A percentile compares a stretch with the other conserved stretches of the same genome.
Conservation (phyloP, 306 rosid genomes). For the Cicer cuneatum region DNA sequence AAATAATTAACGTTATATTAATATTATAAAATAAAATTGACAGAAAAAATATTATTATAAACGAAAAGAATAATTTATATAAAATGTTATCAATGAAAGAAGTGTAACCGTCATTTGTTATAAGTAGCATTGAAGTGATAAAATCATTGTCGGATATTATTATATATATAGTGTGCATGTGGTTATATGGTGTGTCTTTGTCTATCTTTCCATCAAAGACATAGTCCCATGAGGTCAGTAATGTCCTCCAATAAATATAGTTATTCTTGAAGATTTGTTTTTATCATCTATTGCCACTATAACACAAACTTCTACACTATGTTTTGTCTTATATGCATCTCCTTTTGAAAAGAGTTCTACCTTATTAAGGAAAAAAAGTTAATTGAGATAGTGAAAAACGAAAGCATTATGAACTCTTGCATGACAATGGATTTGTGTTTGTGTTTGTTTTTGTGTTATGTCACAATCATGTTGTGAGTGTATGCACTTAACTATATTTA, state of each 20-base stretch:
- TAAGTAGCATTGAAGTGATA: slow-evolving; percentile 16
- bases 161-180: neutral
- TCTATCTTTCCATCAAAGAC: neutral
- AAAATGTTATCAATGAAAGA: neutral
- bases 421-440: neutral
- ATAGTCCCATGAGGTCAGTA: neutral
- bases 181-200: neutral
- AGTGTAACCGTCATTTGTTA: slow-evolving; percentile 36
- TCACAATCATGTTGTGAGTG: too few relatives aligned
- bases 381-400: neutral
- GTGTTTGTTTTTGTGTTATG: too few relatives aligned
- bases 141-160: neutral
- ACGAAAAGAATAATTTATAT: too few relatives aligned
- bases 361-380: neutral
- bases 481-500: too few relatives aligned
- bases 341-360: neutral
- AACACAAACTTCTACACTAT: neutral
- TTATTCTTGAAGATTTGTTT: neutral
- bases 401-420: neutral
- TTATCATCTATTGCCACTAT: neutral
- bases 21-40: too few relatives aligned
- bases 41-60: too few relatives aligned
- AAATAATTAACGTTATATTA: too few relatives aligned
- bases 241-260: neutral
- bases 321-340: neutral